phyloP scores from a whole-genome alignment of 1,284 basidiomycete species.

The Athelia sp. region DNA sequence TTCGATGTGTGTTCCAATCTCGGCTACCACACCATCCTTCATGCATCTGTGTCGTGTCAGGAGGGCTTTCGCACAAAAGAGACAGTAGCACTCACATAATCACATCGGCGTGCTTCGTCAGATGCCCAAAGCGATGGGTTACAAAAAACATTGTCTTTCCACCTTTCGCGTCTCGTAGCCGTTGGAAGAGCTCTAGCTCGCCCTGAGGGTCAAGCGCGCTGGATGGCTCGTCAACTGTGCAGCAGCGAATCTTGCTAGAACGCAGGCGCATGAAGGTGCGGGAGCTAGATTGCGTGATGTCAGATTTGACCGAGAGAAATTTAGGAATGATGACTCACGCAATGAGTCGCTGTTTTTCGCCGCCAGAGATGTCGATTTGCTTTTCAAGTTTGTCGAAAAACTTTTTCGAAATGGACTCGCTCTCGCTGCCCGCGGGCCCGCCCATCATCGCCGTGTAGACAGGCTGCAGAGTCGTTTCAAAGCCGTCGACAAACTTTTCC shows the following conservation, averaged over 20 bases:
- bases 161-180: constrained; percentile 20
- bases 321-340: constrained; percentile 31
- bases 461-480: constrained; percentile 31
- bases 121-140: constrained; percentile 31
- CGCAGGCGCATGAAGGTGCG: constrained; percentile 35
- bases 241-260: constrained; percentile 24
- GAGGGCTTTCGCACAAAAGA: constrained; percentile 6
- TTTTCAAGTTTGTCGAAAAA: constrained; percentile 13
- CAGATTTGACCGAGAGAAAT: not conserved
- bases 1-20: constrained; percentile 27
- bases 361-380: constrained; percentile 23
- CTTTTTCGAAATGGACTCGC: not conserved
- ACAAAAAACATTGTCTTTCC: constrained; percentile 34
- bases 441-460: constrained; percentile 19
- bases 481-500: constrained; percentile 22
- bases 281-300: constrained; percentile 20
- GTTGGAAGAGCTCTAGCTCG: constrained; percentile 28
- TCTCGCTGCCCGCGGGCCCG: not conserved
- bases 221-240: constrained; percentile 35
- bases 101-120: constrained; percentile 32
- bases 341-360: constrained; percentile 40
- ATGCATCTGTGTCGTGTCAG: constrained; percentile 22
- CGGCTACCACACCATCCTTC: constrained; percentile 27
- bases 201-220: constrained; percentile 32
- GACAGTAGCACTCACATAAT: constrained; percentile 29